These are phyloP conservation scores for Penicillium hesseltinei DNA, from an alignment of 2,329 filamentous ascomycete species.

Conservation along the genomic window DNA sequence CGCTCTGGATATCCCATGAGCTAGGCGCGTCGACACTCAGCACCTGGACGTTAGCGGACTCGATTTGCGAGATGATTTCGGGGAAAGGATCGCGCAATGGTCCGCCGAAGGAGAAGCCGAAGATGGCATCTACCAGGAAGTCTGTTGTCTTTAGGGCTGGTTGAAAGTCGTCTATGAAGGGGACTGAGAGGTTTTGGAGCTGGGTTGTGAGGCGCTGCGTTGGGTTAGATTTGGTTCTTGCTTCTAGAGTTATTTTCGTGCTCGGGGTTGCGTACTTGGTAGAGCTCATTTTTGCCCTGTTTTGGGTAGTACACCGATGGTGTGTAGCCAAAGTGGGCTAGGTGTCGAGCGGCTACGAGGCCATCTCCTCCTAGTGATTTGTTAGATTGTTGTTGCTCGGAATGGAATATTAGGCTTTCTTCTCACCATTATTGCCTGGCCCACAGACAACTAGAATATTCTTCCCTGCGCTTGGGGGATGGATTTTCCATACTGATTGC, in stretches of 20 bases:
- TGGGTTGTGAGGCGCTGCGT: constrained; percentile 75
- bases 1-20: constrained; percentile 88
- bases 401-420: background rate
- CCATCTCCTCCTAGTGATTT: constrained; percentile 74
- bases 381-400: background rate
- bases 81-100: constrained; percentile 92
- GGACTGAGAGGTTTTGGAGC: constrained; percentile 75
- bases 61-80: constrained; percentile 72
- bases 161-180: constrained; percentile 79
- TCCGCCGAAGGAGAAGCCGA: constrained; percentile 91
- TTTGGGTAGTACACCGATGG: constrained; percentile 93
- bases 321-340: constrained; percentile 86
- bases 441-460: constrained; percentile 87
- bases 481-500: constrained; percentile 73
- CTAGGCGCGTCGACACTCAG: constrained; percentile 90
- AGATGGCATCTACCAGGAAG: constrained; percentile 88
- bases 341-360: constrained; percentile 86
- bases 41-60: constrained; percentile 71
- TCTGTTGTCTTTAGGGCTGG: constrained; percentile 66
- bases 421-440: constrained; percentile 64
- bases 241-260: constrained; percentile 6
- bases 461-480: constrained; percentile 69
- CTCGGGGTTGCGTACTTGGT: constrained; percentile 58
- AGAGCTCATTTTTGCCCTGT: constrained; percentile 83
- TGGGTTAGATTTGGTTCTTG: background rate